Conservation (phyloP, 2,329 filamentous ascomycete species). For the Cytospora paraplurivora region DNA sequence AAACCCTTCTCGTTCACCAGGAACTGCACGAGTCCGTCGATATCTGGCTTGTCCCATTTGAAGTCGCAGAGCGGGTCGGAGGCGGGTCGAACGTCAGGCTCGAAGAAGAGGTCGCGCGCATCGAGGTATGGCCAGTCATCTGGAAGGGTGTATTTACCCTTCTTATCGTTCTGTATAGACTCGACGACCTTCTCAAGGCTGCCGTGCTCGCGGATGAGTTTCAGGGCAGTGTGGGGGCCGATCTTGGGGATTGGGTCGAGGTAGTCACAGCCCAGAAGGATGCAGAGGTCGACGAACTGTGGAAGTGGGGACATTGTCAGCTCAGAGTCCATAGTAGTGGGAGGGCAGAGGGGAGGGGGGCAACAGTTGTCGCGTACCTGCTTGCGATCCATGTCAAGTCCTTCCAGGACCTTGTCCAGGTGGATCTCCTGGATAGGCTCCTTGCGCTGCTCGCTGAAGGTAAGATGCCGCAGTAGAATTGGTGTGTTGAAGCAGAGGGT, state of each 20-base stretch:
- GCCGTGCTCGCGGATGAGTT: conserved; percentile 90
- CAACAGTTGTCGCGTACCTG: conserved; percentile 58
- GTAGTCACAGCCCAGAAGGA: conserved; percentile 96
- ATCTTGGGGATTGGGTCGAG: conserved; percentile 95
- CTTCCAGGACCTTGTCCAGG: conserved; percentile 82
- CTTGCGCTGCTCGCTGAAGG: conserved; percentile 95
- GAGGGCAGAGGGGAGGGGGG: background rate
- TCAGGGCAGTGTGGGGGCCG: conserved; percentile 87
- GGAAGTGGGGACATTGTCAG: conserved; percentile 8
- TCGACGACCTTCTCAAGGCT: conserved; percentile 86
- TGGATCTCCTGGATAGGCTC: conserved; percentile 97
- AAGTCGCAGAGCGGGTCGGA: conserved; percentile 90
- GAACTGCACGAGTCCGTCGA: conserved; percentile 87
- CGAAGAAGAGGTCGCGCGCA: conserved; percentile 86
- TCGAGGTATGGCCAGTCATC: conserved; percentile 98
- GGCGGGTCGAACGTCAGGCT: conserved; percentile 83
- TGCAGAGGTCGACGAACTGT: conserved; percentile 96
- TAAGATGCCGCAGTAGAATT: conserved; percentile 87
- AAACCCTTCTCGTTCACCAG: conserved; percentile 95
- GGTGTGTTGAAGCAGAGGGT: conserved; percentile 94
- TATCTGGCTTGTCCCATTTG: conserved; percentile 94
- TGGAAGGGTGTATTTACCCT: conserved; percentile 80
- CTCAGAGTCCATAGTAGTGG: background rate
- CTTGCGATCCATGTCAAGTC: conserved; percentile 81
- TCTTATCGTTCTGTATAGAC: conserved; percentile 72